Evolutionary conservation across 441 rosid species (phyloP), one percentile per base, ranked within the genome.

Genomic region (Syzygium syzygioides): DNA sequence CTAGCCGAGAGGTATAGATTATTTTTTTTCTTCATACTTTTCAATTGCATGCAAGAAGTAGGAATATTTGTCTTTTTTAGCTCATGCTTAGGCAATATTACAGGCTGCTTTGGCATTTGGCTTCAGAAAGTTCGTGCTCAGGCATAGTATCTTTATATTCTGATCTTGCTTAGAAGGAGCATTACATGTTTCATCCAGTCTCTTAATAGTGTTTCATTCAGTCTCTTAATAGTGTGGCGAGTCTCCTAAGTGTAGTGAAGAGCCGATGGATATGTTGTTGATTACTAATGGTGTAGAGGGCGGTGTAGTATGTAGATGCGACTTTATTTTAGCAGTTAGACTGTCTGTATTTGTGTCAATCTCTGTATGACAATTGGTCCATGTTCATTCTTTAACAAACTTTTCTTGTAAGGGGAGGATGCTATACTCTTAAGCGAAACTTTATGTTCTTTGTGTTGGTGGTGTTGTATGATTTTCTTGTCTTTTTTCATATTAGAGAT

Each of bases 1-100:
- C 99, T 41, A 98, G 99, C 93, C 94, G 99, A 90, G 99, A 98
- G 99, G 99, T 97, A 84, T 92, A 91, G 84, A 66, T 85, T 88
- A 55, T 60, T 18, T 18, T 18, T 18, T 88, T 37, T 83, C 48
- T 23, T 57, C 87, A 85, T 64, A 53, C 85, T 14, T 91, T 86
- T 86, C 64, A 55, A 59, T n/a, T 3, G 19, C 52, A 37, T 1
- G 25, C n/a, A 41, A 30, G 45, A 34, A 85, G 87, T 25, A 34
- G 37, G 28, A 55, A 52, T 59, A 60, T 48, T 57, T 32, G 4
- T 86, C 85, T 85, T 9, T 18, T 62, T 4, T 68, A 13, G 83
- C 83, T 76, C 83, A 76, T 41, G 52, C n/a, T 41, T 71, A 34
- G 80, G 48, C 80, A 23, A 20, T 71, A 37, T 71, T 71, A 71